These are phyloP conservation scores for Kwoniella heveanensis DNA, from an alignment of 768 basidiomycete genomes.

Conservation along the genomic window DNA sequence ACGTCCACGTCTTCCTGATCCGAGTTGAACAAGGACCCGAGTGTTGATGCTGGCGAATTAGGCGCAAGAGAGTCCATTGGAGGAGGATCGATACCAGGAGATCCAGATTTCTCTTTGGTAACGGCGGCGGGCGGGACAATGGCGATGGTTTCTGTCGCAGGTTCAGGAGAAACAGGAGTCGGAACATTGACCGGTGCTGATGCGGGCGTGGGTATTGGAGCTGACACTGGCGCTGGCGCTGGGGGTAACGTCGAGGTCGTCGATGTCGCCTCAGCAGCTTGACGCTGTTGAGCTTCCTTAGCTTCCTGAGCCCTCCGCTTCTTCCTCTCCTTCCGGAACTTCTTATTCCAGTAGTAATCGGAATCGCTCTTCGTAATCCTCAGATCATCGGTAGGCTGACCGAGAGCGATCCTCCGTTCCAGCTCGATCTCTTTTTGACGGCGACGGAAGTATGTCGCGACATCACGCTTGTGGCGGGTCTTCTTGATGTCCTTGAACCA, in stretches of 20 bases:
- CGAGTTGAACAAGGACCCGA: slow-evolving; percentile 19
- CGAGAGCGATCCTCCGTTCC: slow-evolving; percentile 9
- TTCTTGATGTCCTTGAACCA: slow-evolving; percentile 23
- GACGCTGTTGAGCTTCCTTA: not conserved
- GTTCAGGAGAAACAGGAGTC: not conserved
- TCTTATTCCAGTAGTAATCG: slow-evolving; percentile 37
- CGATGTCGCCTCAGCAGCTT: not conserved
- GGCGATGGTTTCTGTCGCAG: not conserved
- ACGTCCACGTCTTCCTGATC: slow-evolving; percentile 14
- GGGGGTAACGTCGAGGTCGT: not conserved
- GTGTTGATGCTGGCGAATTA: slow-evolving; percentile 8
- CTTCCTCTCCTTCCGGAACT: slow-evolving; percentile 13
- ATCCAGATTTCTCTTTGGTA: not conserved
- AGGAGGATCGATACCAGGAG: not conserved
- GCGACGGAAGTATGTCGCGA: slow-evolving; percentile 26
- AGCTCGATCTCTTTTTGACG: slow-evolving; percentile 23
- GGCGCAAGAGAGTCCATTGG: not conserved
- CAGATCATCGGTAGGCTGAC: slow-evolving; percentile 4
- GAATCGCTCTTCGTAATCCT: slow-evolving; percentile 32
- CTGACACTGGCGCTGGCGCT: not conserved
- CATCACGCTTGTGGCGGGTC: slow-evolving; percentile 17
- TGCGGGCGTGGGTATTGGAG: not conserved
- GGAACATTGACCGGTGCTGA: not conserved
- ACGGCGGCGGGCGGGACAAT: not conserved
- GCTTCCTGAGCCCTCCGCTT: slow-evolving; percentile 2